A percentile compares a stretch with the other conserved stretches of the same genome.
Conservation (phyloP, 2,329 filamentous ascomycete species). For the Ophiostoma himal-ulmi region DNA sequence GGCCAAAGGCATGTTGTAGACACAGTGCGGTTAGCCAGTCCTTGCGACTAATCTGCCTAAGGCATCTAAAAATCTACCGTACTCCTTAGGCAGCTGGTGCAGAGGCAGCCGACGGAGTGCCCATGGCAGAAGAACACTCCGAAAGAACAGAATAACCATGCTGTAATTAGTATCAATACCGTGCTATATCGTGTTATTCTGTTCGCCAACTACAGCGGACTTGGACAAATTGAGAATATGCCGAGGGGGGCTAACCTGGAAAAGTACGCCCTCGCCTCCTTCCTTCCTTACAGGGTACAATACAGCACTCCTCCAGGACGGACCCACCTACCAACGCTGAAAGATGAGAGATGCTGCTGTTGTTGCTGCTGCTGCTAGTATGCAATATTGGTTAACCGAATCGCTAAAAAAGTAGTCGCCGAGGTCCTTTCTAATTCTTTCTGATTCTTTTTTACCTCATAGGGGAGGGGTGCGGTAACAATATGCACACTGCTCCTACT, state of each 20-base stretch:
- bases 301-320: too few species aligned
- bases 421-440: not conserved
- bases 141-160: not conserved
- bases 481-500: not conserved
- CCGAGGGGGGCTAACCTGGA: not conserved
- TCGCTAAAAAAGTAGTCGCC: not conserved
- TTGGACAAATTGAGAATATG: not conserved
- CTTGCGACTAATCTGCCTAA: too few species aligned
- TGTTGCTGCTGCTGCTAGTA: not conserved
- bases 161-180: not conserved
- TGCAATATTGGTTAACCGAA: not conserved
- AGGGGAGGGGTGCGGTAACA: not conserved
- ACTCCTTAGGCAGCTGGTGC: not conserved
- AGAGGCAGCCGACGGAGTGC: slow-evolving; percentile 10
- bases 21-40: too few species aligned
- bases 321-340: not conserved
- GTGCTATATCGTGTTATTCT: too few species aligned
- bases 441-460: not conserved
- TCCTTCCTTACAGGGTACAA: too few species aligned
- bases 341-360: not conserved
- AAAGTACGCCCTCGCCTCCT: not conserved
- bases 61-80: not conserved
- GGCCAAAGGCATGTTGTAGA: too few species aligned
- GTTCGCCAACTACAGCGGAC: not conserved
- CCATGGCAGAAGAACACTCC: not conserved